A percentile compares a stretch with the other conserved stretches of the same genome.
These are phyloP conservation scores for Haplosporangium gracile DNA, from an alignment of 192 early-diverging fungal species.

Conservation along the genomic window DNA sequence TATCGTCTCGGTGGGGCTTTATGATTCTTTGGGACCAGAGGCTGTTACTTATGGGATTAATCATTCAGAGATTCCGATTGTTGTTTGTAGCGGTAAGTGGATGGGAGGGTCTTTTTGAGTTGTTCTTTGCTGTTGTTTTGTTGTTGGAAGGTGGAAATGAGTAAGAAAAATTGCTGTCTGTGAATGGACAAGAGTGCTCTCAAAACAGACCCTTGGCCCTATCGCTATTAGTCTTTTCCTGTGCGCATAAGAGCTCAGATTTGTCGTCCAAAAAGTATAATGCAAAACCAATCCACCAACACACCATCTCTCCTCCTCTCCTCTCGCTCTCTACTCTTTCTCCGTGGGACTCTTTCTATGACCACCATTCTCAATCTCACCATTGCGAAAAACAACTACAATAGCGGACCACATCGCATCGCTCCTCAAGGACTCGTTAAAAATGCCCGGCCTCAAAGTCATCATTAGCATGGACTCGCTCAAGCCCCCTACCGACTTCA, in stretches of 20 bases:
- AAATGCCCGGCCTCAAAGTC: constrained; percentile 75
- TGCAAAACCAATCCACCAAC: no score
- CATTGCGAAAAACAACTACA: not conserved
- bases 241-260: no score
- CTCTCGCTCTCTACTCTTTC: no score
- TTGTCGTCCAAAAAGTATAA: no score
- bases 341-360: no score
- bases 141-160: not conserved
- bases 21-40: constrained; percentile 89
- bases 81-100: constrained; percentile 65
- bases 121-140: not conserved
- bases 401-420: constrained; percentile 59
- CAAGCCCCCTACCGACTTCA: constrained; percentile 46
- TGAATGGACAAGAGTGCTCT: no score
- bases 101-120: not conserved
- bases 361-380: not conserved
- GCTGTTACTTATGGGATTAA: constrained; percentile 87
- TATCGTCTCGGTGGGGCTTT: constrained; percentile 78
- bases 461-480: constrained; percentile 80
- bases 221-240: not conserved
- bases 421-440: constrained; percentile 63
- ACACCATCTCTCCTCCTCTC: no score
- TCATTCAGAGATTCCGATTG: constrained; percentile 77
- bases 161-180: not conserved
- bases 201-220: no score